Evolutionary conservation across 1,284 basidiomycete species (phyloP).

Genomic region (Ganoderma sp.): DNA sequence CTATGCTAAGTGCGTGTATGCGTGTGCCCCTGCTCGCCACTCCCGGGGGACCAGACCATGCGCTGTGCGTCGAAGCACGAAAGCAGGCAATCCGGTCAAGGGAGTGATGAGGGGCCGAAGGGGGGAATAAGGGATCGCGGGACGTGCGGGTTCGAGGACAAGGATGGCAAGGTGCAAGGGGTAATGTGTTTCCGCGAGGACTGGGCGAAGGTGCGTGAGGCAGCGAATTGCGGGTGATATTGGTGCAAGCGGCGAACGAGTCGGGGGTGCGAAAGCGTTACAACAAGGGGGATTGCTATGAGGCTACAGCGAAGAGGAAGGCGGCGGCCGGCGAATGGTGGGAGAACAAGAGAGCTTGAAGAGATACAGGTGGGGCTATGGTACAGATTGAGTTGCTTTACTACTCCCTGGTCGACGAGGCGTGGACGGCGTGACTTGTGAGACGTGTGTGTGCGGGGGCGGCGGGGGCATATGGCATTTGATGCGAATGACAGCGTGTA

Average conservation of each 20-base stretch:
- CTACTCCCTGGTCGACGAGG: not conserved
- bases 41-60: not conserved
- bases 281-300: not conserved
- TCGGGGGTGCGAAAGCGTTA: not conserved
- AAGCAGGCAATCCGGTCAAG: not conserved
- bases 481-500: not conserved
- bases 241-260: not conserved
- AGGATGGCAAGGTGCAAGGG: not conserved
- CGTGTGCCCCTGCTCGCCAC: not conserved
- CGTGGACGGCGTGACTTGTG: not conserved
- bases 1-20: constrained; percentile 2
- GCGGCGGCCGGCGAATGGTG: not conserved
- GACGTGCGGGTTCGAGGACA: not conserved
- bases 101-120: not conserved
- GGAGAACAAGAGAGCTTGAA: not conserved
- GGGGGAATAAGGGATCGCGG: not conserved
- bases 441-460: not conserved
- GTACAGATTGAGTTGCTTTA: not conserved
- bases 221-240: not conserved
- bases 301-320: not conserved
- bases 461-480: too few relatives aligned
- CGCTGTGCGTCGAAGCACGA: not conserved
- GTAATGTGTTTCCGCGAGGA: not conserved
- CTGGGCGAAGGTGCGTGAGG: not conserved
- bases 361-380: constrained; percentile 1